phyloP scores from a whole-genome alignment of 352 stramenopile genomes.

The Phytophthora tentaculata region DNA sequence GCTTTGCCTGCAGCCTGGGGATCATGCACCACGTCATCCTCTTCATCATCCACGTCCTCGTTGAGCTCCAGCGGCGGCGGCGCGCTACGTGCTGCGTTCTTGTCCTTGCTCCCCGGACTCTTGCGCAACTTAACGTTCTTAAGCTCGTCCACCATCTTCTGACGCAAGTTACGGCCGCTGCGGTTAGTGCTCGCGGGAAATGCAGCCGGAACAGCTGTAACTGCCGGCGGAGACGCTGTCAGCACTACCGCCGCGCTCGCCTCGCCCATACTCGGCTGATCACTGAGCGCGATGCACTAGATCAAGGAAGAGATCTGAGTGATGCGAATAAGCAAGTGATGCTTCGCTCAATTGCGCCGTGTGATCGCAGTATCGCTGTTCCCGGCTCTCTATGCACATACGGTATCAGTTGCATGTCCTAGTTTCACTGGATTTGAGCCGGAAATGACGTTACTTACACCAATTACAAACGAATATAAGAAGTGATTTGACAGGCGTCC shows the following conservation, averaged over 20 bases:
- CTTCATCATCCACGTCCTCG: conserved; percentile 35
- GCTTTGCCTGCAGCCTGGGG: conserved; percentile 19
- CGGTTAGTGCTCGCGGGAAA: conserved; percentile 12
- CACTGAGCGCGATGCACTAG: conserved; percentile 1
- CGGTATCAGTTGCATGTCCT: conserved; percentile 16
- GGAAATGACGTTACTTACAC: conserved; percentile 11
- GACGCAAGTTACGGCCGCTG: conserved; percentile 48
- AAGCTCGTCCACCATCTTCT: conserved; percentile 74
- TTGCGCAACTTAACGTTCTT: conserved; percentile 61
- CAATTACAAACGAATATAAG: no score
- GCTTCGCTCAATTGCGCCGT: conserved; percentile 2
- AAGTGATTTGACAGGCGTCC: no score
- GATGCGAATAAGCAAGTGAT: conserved; percentile 25
- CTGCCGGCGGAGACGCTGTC: conserved; percentile 1
- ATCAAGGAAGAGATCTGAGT: conserved; percentile 1
- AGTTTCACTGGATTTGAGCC: conserved; percentile 25
- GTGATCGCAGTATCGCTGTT: conserved; percentile 20
- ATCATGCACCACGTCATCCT: conserved; percentile 27
- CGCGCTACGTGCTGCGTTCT: conserved; percentile 2
- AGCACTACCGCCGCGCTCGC: conserved; percentile 22
- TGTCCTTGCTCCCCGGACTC: conserved; percentile 30
- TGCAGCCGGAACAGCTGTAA: neutral
- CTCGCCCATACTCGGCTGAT: conserved; percentile 37
- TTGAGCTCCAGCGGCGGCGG: conserved; percentile 41
- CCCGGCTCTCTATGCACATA: conserved; percentile 29